Evolutionary conservation across 202 grass and related monocot genomes (phyloP).

Genomic region (Setaria viridis): DNA sequence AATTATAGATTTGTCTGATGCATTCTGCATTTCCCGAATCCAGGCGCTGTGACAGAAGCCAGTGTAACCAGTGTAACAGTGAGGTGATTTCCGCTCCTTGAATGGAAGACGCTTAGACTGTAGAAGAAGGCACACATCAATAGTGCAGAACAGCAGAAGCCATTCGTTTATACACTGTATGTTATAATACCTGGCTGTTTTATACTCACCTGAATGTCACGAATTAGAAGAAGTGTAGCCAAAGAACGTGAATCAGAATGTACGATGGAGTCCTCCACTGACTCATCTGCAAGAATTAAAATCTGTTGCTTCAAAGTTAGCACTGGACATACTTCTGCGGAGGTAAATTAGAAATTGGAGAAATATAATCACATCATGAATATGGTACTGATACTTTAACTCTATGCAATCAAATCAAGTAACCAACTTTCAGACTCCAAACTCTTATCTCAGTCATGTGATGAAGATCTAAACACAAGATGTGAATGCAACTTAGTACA

Average conservation of each 20-base stretch:
- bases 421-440: slow-evolving; percentile 4
- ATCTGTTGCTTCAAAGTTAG: slow-evolving; percentile 88
- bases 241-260: slow-evolving; percentile 85
- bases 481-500: neutral
- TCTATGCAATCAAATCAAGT: slow-evolving; percentile 1
- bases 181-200: neutral
- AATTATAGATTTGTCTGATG: slow-evolving; percentile 94
- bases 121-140: slow-evolving; percentile 42
- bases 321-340: slow-evolving; percentile 22
- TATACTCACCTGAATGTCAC: slow-evolving; percentile 81
- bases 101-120: slow-evolving; percentile 90
- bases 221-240: slow-evolving; percentile 80
- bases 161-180: slow-evolving; percentile 13
- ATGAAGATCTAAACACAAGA: slow-evolving; percentile 13
- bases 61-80: slow-evolving; percentile 51
- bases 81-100: slow-evolving; percentile 75
- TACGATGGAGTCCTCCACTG: slow-evolving; percentile 89
- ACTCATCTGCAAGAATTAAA: slow-evolving; percentile 99
- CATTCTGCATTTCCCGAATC: slow-evolving; percentile 96
- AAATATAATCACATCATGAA: slow-evolving; percentile 14
- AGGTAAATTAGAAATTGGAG: slow-evolving; percentile 9
- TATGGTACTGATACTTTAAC: neutral
- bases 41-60: slow-evolving; percentile 78
- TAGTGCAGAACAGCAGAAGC: neutral
- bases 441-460: slow-evolving; percentile 4